A percentile compares a stretch with the other conserved stretches of the same genome.
These are phyloP conservation scores for Pyrenochaeta sp. DNA, from an alignment of 2,329 filamentous ascomycete genomes.

Conservation along the genomic window DNA sequence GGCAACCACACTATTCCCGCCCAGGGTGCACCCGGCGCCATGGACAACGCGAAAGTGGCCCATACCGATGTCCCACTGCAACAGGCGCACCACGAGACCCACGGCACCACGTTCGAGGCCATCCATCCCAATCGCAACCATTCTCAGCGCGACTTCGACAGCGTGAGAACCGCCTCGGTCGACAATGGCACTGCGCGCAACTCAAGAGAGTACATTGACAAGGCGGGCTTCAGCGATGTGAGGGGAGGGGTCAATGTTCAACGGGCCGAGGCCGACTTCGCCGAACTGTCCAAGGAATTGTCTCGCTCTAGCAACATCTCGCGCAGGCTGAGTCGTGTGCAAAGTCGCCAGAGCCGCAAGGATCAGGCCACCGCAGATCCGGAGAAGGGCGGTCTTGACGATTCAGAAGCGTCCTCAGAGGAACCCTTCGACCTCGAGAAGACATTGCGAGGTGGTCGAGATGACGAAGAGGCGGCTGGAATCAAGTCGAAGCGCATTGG, in stretches of 20 bases:
- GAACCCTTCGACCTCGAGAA: conserved; percentile 77
- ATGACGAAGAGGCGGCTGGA: conserved; percentile 76
- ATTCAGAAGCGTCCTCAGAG: conserved; percentile 45
- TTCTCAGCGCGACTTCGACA: conserved; percentile 22
- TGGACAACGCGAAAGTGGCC: conserved; percentile 38
- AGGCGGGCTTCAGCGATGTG: conserved; percentile 18
- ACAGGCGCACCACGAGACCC: conserved; percentile 28
- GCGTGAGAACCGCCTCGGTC: conserved; percentile 31
- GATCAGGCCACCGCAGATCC: conserved; percentile 56
- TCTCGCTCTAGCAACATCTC: conserved; percentile 51
- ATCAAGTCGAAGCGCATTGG: conserved; percentile 78
- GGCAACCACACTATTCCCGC: background rate
- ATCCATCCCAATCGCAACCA: conserved; percentile 35
- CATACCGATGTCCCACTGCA: no score
- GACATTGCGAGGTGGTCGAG: conserved; percentile 74
- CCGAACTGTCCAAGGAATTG: conserved; percentile 65
- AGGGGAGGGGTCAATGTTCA: conserved; percentile 65
- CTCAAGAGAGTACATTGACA: conserved; percentile 28
- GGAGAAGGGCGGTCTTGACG: conserved; percentile 62
- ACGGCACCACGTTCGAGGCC: conserved; percentile 36
- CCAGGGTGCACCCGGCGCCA: conserved; percentile 31
- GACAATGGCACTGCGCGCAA: conserved; percentile 31
- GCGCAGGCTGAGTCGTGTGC: conserved; percentile 54
- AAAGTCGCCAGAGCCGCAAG: conserved; percentile 55
- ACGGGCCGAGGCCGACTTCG: conserved; percentile 75